A percentile compares a stretch with the other conserved stretches of the same genome.
These are phyloP conservation scores for Aeschynomene evenia DNA, from an alignment of 306 rosid genomes.

Conservation along the genomic window DNA sequence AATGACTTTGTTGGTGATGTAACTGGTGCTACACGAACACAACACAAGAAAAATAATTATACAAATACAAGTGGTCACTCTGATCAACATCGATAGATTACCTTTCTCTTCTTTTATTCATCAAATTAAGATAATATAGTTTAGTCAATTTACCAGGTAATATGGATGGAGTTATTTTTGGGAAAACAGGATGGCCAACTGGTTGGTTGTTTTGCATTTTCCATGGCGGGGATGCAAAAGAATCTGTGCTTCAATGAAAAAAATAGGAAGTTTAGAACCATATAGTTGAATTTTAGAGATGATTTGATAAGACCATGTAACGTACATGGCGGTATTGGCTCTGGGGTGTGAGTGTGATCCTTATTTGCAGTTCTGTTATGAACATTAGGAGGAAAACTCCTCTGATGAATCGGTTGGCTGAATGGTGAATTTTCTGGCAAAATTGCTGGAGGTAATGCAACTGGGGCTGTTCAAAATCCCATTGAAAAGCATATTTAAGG, in stretches of 20 bases:
- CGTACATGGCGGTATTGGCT: constrained; percentile 39
- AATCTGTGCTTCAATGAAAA: constrained; percentile 34
- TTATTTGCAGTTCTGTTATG: constrained; percentile 29
- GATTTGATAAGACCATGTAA: constrained; percentile 1
- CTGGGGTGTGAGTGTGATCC: constrained; percentile 20
- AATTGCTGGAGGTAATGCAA: constrained; percentile 34
- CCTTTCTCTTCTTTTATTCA: constrained; percentile 10
- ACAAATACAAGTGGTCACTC: constrained; percentile 18
- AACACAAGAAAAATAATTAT: constrained; percentile 22
- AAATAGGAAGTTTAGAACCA: constrained; percentile 22
- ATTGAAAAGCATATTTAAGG: background rate
- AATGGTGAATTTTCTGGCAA: constrained; percentile 25
- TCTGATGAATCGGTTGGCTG: constrained; percentile 30
- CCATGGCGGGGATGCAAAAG: constrained; percentile 40
- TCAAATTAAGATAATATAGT: background rate
- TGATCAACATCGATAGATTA: background rate
- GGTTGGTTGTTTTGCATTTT: constrained; percentile 27
- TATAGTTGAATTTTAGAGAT: constrained; percentile 23
- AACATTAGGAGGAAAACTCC: constrained; percentile 25
- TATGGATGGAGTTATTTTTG: constrained; percentile 33
- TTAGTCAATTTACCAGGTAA: constrained; percentile 41
- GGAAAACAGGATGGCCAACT: constrained; percentile 20
- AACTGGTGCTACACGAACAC: constrained; percentile 41
- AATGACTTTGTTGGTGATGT: constrained; percentile 45
- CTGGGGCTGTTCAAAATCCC: constrained; percentile 45